These are phyloP conservation scores for Mycena galopus DNA, from an alignment of 768 basidiomycete genomes.

Conservation along the genomic window DNA sequence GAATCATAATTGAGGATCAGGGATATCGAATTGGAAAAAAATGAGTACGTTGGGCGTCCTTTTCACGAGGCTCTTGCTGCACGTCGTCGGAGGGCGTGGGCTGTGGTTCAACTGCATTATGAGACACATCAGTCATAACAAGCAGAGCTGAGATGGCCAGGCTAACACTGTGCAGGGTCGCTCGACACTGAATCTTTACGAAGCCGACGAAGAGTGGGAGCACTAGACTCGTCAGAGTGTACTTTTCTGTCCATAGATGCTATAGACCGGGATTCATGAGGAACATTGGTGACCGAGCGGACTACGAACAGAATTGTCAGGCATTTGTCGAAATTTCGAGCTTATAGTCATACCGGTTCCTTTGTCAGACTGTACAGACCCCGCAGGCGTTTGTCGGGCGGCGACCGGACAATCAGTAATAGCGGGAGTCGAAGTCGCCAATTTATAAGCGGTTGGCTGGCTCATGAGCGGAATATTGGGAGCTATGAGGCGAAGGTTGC, in stretches of 20 bases:
- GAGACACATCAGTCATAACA: conserved; percentile 3
- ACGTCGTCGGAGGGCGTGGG: too few relatives aligned
- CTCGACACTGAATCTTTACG: background rate
- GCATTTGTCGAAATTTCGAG: background rate
- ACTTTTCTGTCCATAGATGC: background rate
- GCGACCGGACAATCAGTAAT: too few relatives aligned
- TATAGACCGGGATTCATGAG: background rate
- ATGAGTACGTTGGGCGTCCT: conserved; percentile 12
- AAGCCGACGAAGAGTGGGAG: background rate
- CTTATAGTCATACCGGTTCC: background rate
- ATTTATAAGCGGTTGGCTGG: background rate
- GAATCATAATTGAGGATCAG: conserved; percentile 29
- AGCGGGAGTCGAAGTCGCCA: too few relatives aligned
- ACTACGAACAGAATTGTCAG: background rate
- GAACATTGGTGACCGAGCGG: background rate
- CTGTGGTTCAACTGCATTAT: too few relatives aligned
- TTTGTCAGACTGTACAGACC: background rate
- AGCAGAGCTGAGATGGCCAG: background rate
- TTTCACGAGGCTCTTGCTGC: too few relatives aligned
- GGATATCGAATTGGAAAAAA: background rate
- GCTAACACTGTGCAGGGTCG: conserved; percentile 8
- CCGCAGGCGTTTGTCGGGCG: background rate
- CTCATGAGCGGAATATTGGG: background rate
- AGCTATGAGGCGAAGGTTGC: background rate
- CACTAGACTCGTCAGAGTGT: background rate